phyloP scores from a whole-genome alignment of 371 early-diverging fungal species.

The Rhizopus stolonifer region DNA sequence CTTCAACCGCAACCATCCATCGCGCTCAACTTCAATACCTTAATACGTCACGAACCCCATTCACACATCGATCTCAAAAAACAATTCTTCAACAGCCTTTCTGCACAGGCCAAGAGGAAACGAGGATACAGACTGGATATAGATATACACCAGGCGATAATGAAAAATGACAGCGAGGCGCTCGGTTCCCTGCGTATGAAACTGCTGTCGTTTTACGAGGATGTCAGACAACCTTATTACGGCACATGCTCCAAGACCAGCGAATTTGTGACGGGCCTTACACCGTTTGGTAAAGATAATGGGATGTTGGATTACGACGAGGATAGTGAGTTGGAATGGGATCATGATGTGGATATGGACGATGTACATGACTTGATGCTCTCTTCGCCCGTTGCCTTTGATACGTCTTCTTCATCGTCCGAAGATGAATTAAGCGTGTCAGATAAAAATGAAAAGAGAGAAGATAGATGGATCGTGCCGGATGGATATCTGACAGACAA shows the following conservation, averaged over 20 bases:
- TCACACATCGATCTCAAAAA: constrained; percentile 8
- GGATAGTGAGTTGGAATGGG: constrained; percentile 91
- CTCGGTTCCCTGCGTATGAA: constrained; percentile 48
- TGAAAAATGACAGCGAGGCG: not conserved
- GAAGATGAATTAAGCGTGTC: constrained; percentile 6
- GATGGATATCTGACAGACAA: constrained; percentile 79
- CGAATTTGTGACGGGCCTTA: constrained; percentile 53
- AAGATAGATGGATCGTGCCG: constrained; percentile 63
- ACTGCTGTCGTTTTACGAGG: constrained; percentile 68
- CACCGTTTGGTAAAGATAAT: constrained; percentile 66
- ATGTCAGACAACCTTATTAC: constrained; percentile 77
- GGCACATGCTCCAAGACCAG: constrained; percentile 77
- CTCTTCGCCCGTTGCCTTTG: not conserved
- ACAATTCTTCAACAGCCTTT: constrained; percentile 10
- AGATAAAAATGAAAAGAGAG: not conserved
- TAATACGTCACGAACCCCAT: constrained; percentile 3
- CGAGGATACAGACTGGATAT: constrained; percentile 1
- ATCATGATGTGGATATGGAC: constrained; percentile 28
- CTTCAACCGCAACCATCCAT: not conserved
- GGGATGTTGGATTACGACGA: constrained; percentile 72
- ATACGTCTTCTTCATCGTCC: not conserved
- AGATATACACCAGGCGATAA: constrained; percentile 4
- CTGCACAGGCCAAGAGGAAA: not conserved
- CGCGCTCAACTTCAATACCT: constrained; percentile 15
- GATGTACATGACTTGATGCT: constrained; percentile 14